phyloP scores from a whole-genome alignment of 495 filamentous ascomycete species.

The Alectoria sarmentosa region DNA sequence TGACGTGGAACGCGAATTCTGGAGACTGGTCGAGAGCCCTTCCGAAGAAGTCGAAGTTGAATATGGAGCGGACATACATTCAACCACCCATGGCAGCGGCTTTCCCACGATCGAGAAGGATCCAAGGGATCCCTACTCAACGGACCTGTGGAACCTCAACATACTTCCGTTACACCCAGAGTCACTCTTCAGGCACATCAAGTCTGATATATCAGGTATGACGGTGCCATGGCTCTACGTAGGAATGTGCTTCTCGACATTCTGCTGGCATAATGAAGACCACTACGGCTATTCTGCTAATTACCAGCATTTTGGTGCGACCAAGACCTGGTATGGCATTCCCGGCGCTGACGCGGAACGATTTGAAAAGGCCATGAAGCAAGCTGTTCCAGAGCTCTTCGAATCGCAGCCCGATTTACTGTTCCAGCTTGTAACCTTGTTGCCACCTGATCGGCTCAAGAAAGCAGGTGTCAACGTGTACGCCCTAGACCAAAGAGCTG shows the following conservation, averaged over 20 bases:
- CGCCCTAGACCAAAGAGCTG: constrained; percentile 87
- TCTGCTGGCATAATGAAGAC: constrained; percentile 99
- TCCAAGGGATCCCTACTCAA: constrained; percentile 75
- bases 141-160: constrained; percentile 95
- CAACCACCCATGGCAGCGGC: constrained; percentile 94
- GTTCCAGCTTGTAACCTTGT: constrained; percentile 92
- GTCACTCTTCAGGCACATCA: constrained; percentile 93
- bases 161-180: constrained; percentile 85
- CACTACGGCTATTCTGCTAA: constrained; percentile 98
- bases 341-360: constrained; percentile 87
- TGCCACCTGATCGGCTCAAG: constrained; percentile 89
- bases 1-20: constrained; percentile 96
- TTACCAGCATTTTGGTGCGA: constrained; percentile 97
- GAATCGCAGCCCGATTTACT: constrained; percentile 95
- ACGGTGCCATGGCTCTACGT: constrained; percentile 99
- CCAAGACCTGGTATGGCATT: constrained; percentile 99
- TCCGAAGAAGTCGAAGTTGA: constrained; percentile 97
- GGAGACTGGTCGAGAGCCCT: constrained; percentile 84
- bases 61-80: constrained; percentile 97
- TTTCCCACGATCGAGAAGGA: constrained; percentile 95
- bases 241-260: constrained; percentile 99
- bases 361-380: constrained; percentile 91
- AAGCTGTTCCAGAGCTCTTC: constrained; percentile 92
- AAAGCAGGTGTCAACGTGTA: constrained; percentile 92
- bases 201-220: constrained; percentile 99